Percentiles rank a stretch among this genome's conserved stretches.
Evolutionary conservation across 2,329 filamentous ascomycete species (phyloP).

Genomic region (Didymella segeticola): DNA sequence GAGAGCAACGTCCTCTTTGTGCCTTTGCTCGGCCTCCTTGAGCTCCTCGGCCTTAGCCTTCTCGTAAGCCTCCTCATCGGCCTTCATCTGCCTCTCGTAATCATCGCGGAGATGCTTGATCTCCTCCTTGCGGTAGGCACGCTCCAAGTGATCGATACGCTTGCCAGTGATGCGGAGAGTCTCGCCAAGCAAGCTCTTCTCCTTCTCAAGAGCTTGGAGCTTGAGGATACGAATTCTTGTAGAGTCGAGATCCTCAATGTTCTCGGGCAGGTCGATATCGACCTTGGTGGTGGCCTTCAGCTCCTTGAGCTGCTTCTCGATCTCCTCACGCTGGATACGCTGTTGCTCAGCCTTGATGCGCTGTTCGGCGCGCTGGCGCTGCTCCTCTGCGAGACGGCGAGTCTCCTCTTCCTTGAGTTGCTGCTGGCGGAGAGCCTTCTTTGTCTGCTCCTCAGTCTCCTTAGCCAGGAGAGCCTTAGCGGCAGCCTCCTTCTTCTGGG

Average conservation of each 20-base stretch:
- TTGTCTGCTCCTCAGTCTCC: slow-evolving; percentile 90
- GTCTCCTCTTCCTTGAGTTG: slow-evolving; percentile 90
- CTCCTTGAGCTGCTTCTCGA: slow-evolving; percentile 90
- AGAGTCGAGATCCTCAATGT: slow-evolving; percentile 71
- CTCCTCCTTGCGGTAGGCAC: slow-evolving; percentile 95
- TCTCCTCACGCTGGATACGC: slow-evolving; percentile 57
- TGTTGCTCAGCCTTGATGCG: slow-evolving; percentile 69
- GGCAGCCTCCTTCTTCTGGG: slow-evolving; percentile 97
- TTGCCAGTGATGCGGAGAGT: slow-evolving; percentile 90
- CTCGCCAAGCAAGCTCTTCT: slow-evolving; percentile 96
- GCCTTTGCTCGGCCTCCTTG: slow-evolving; percentile 81
- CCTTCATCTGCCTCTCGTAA: slow-evolving; percentile 81
- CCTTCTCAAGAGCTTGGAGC: slow-evolving; percentile 92
- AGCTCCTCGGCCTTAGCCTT: slow-evolving; percentile 78
- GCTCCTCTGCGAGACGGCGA: slow-evolving; percentile 87
- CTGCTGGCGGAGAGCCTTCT: slow-evolving; percentile 85
- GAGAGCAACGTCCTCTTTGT: slow-evolving; percentile 88
- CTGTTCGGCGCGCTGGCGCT: slow-evolving; percentile 88
- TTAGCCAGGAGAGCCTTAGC: slow-evolving; percentile 85
- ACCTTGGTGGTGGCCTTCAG: slow-evolving; percentile 90
- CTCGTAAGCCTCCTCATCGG: slow-evolving; percentile 82
- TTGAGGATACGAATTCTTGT: slow-evolving; percentile 87
- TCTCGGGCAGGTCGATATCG: slow-evolving; percentile 80
- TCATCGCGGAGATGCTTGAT: slow-evolving; percentile 87
- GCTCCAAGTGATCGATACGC: slow-evolving; percentile 95